Conservation (phyloP, 495 filamentous ascomycete species). For the Aspergillus asperescens region DNA sequence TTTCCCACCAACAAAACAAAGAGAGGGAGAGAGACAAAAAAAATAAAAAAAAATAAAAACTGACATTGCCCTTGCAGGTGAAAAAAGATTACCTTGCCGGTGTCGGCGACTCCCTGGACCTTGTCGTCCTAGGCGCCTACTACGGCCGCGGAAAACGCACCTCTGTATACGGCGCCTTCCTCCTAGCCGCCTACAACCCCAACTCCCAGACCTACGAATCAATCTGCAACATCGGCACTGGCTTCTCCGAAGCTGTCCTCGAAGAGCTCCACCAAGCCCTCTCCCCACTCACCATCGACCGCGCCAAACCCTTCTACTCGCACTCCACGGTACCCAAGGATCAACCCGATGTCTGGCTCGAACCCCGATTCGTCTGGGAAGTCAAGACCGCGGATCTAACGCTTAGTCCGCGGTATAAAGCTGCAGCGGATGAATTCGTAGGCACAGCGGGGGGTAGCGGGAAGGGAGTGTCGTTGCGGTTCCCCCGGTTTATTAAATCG, state of each 20-base stretch:
- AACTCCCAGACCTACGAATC: constrained; percentile 77
- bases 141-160: constrained; percentile 92
- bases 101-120: constrained; percentile 90
- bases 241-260: constrained; percentile 83
- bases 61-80: too few relatives aligned
- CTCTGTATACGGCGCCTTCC: constrained; percentile 88
- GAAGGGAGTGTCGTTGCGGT: constrained; percentile 84
- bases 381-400: constrained; percentile 95
- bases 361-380: constrained; percentile 91
- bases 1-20: too few relatives aligned
- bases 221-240: constrained; percentile 97
- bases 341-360: constrained; percentile 98
- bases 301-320: constrained; percentile 87
- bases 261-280: constrained; percentile 75
- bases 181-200: constrained; percentile 88
- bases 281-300: constrained; percentile 69
- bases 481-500: constrained; percentile 84
- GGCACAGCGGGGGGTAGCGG: constrained; percentile 54
- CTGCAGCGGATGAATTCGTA: constrained; percentile 57
- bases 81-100: constrained; percentile 97
- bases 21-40: too few relatives aligned
- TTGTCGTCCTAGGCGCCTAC: constrained; percentile 94
- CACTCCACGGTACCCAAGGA: constrained; percentile 80
- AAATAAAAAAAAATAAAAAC: too few relatives aligned
- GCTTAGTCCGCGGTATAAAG: constrained; percentile 86